Evolutionary conservation across 2,329 filamentous ascomycete genomes (phyloP).

Genomic region (Penicillium sp.): DNA sequence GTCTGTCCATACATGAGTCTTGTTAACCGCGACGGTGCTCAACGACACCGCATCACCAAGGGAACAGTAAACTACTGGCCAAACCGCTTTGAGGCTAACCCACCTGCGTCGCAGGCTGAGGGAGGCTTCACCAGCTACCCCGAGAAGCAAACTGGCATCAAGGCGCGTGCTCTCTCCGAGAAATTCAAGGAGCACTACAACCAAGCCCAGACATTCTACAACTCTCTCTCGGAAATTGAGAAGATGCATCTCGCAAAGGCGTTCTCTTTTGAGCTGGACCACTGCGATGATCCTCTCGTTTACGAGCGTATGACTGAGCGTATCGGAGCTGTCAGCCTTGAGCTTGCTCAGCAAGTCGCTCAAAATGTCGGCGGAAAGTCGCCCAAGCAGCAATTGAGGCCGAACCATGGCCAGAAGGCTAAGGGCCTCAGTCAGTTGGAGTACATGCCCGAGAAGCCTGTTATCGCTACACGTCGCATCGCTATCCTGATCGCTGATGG

Average conservation of each 20-base stretch:
- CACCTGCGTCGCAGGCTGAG: conserved; percentile 62
- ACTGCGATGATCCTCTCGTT: conserved; percentile 74
- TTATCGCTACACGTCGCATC: conserved; percentile 69
- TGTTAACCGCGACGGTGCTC: conserved; percentile 72
- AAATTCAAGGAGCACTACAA: conserved; percentile 48
- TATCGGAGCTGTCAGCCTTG: conserved; percentile 69
- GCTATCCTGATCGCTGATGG: conserved; percentile 77
- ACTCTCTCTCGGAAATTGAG: conserved; percentile 35
- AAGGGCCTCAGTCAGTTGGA: conserved; percentile 65
- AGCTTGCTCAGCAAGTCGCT: conserved; percentile 67
- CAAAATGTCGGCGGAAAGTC: conserved; percentile 68
- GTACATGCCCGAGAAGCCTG: conserved; percentile 62
- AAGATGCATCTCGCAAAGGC: conserved; percentile 38
- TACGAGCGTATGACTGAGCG: conserved; percentile 70
- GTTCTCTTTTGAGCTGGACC: conserved; percentile 41
- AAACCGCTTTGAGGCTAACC: conserved; percentile 65
- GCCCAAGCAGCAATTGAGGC: conserved; percentile 53
- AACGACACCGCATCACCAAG: conserved; percentile 71
- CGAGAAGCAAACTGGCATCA: conserved; percentile 66
- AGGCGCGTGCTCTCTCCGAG: conserved; percentile 53
- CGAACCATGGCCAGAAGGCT: conserved; percentile 69
- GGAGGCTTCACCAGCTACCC: conserved; percentile 70
- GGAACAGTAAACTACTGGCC: conserved; percentile 79
- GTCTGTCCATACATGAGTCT: conserved; percentile 74
- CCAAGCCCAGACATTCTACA: conserved; percentile 40